Evolutionary conservation across 2,329 filamentous ascomycete genomes (phyloP).

Genomic region (Coleophoma cylindrospora): DNA sequence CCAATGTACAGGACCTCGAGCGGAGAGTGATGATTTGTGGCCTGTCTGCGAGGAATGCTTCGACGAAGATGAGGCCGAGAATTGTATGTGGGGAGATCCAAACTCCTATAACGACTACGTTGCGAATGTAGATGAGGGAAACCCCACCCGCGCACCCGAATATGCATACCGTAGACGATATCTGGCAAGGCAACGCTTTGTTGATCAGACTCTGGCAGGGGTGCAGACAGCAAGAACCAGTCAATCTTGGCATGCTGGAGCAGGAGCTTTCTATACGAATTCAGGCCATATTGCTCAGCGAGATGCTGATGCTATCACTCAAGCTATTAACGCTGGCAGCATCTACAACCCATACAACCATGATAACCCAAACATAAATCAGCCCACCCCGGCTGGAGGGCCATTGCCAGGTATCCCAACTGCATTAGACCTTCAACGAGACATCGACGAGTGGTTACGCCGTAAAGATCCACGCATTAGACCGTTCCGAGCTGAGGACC

Average conservation of each 20-base stretch:
- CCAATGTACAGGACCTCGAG: background rate
- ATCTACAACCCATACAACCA: background rate
- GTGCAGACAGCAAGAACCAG: too few relatives aligned
- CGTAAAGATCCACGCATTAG: background rate
- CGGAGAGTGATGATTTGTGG: background rate
- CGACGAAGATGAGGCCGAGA: background rate
- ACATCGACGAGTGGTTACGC: background rate
- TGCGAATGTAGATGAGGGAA: too few relatives aligned
- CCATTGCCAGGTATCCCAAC: background rate
- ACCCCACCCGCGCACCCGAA: background rate
- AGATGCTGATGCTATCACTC: background rate
- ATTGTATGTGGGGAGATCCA: background rate
- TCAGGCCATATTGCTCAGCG: background rate
- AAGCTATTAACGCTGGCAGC: background rate
- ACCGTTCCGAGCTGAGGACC: too few relatives aligned
- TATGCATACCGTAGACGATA: background rate
- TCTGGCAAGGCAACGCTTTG: background rate
- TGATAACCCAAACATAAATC: background rate
- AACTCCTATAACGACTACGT: background rate
- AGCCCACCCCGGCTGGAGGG: background rate
- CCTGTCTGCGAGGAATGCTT: background rate
- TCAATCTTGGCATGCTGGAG: background rate
- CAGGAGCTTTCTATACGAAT: background rate
- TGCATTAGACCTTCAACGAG: background rate
- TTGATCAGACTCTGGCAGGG: too few relatives aligned